Evolutionary conservation across 108 stramenopile species (phyloP), one percentile per base, ranked within the genome.

Genomic region (Fragilaria radians): DNA sequence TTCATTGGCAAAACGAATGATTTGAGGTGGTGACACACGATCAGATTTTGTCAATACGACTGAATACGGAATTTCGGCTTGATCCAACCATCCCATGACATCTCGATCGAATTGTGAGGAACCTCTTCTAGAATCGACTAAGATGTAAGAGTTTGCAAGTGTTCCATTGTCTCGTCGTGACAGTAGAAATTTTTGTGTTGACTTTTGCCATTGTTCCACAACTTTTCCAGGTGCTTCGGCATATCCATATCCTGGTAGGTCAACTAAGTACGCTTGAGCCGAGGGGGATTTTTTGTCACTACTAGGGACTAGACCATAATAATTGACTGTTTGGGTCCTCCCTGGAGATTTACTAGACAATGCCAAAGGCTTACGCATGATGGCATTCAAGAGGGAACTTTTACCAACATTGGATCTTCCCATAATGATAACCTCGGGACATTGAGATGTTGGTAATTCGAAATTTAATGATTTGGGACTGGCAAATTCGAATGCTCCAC

Each of bases 351-450:
- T 95, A 21, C 77, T 78, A 7, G 84, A 80, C 2, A 72, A 51
- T n/a, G 91, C 94, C 62, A 96, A 65, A 51, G 79, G 65, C 59
- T 78, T 83, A 3, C 82, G 78, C 59, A 74, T 74, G 17, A 95
- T 34, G 42, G 86, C 80, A 67, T 95, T 95, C 55, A 98, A 72
- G 11, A 98, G 61, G 26, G 81, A 83, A 7, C 86, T 88, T 73
- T 96, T 98, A 11, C 97, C 97, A 21, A 94, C 94, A 63, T 98
- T 98, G 59, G 83, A 85, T 42, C 95, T 63, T n/a, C 97, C 97
- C 23, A 93, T 52, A 62, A 96, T 91, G 32, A 90, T 88, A 18
- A 96, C 83, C 70, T 98, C 97, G 28, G 85, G 76, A 11, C 85
- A 62, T 14, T 61, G 54, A 46, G 48, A 50, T 7, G 32, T 59